A percentile compares a stretch with the other conserved stretches of the same genome.
Evolutionary conservation across 176 grass and related monocot genomes (phyloP).

Genomic region (Oryza longistaminata): DNA sequence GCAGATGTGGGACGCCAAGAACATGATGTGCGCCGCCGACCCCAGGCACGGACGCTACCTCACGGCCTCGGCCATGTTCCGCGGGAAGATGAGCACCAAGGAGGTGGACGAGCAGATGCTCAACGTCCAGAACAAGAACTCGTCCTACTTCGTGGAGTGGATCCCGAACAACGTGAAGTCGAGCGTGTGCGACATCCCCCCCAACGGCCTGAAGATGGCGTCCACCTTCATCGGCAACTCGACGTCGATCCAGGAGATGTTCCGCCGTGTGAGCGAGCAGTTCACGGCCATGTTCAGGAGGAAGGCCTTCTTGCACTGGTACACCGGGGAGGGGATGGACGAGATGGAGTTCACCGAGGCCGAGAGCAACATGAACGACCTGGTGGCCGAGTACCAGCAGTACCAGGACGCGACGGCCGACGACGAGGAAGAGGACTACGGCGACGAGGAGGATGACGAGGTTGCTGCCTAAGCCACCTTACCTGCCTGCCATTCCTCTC

Average conservation of each 20-base stretch:
- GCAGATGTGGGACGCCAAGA: conserved; percentile 99
- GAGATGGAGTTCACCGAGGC: conserved; percentile 96
- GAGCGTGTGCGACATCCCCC: conserved; percentile 87
- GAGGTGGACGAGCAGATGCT: conserved; percentile 98
- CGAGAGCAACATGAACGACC: conserved; percentile 82
- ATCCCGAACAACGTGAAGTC: conserved; percentile 97
- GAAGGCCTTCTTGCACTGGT: conserved; percentile 98
- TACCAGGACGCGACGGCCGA: conserved; percentile 65
- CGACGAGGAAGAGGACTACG: conserved; percentile 41
- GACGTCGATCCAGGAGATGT: conserved; percentile 79
- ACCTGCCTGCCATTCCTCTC: not conserved
- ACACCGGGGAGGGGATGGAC: conserved; percentile 97
- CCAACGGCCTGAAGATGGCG: conserved; percentile 60
- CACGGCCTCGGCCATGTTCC: conserved; percentile 89
- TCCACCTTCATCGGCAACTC: conserved; percentile 80
- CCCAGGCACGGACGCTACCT: conserved; percentile 81
- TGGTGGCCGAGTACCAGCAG: conserved; percentile 68
- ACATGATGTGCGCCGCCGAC: conserved; percentile 98
- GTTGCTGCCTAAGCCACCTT: conserved; percentile 38
- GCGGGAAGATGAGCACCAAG: conserved; percentile 98
- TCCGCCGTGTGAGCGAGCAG: conserved; percentile 89
- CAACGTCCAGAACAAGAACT: conserved; percentile 97
- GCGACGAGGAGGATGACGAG: conserved; percentile 54
- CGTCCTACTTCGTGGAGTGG: conserved; percentile 92
- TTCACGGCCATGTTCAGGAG: conserved; percentile 97